Evolutionary conservation across 2,329 filamentous ascomycete species (phyloP).

Genomic region (Talaromyces sp.): DNA sequence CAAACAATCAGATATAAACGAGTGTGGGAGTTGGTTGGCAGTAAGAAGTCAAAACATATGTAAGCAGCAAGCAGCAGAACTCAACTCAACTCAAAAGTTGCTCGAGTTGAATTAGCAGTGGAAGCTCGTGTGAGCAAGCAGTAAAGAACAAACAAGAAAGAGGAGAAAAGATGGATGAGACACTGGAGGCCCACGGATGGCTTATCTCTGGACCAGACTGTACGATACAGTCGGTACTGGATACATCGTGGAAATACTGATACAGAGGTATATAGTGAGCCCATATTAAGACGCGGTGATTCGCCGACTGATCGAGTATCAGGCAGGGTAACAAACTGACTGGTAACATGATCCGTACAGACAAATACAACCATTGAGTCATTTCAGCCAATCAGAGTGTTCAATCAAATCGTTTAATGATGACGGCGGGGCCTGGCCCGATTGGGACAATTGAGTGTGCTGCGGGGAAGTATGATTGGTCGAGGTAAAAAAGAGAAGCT

Average conservation of each 20-base stretch:
- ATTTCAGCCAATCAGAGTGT: background rate
- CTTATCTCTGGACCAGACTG: background rate
- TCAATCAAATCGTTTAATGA: too few relatives aligned
- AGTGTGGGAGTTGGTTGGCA: background rate
- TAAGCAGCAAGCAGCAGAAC: background rate
- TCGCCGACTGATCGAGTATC: background rate
- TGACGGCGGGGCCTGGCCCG: background rate
- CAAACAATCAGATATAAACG: constrained; percentile 3
- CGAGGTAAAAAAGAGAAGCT: background rate
- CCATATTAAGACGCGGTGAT: background rate
- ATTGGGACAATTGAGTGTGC: background rate
- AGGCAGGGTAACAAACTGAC: background rate
- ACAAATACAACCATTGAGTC: background rate
- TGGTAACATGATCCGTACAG: background rate
- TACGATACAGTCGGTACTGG: background rate
- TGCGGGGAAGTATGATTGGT: background rate
- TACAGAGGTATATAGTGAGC: background rate
- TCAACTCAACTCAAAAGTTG: background rate
- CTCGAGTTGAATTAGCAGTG: background rate
- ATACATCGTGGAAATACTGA: background rate
- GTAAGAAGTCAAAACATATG: constrained; percentile 8
- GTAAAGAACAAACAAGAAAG: background rate
- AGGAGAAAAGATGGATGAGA: background rate
- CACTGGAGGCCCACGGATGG: background rate
- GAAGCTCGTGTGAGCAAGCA: background rate